Evolutionary conservation across 345 rosid species (phyloP).

Genomic region (Gossypium anomalum): DNA sequence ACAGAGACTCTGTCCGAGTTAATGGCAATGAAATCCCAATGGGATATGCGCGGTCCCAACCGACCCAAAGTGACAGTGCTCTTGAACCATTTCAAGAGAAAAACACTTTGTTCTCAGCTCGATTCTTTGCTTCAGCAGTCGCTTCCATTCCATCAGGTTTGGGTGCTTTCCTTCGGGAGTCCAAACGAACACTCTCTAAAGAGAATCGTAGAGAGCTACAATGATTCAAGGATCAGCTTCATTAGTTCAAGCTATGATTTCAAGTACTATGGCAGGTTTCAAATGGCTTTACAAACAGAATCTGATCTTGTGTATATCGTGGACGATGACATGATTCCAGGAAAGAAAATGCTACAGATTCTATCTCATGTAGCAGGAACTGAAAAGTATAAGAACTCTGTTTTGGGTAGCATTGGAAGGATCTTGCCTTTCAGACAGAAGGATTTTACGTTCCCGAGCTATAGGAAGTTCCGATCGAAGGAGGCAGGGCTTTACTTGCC

Average conservation of each 20-base stretch:
- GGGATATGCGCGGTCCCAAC: conserved; percentile 63
- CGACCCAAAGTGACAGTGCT: conserved; percentile 77
- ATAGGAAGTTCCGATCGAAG: conserved; percentile 80
- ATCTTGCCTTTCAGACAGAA: conserved; percentile 88
- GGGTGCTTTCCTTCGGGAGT: conserved; percentile 88
- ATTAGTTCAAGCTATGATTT: conserved; percentile 87
- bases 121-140: conserved; percentile 85
- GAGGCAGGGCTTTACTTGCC: conserved; percentile 97
- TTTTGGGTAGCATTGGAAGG: conserved; percentile 90
- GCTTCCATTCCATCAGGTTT: conserved; percentile 84
- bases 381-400: conserved; percentile 83
- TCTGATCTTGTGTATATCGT: conserved; percentile 80
- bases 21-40: conserved; percentile 76
- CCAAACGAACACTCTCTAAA: conserved; percentile 69
- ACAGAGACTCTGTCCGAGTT: conserved; percentile 66
- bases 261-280: conserved; percentile 96
- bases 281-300: conserved; percentile 90
- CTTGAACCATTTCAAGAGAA: conserved; percentile 93
- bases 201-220: conserved; percentile 73
- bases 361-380: conserved; percentile 90
- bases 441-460: conserved; percentile 93
- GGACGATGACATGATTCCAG: conserved; percentile 97
- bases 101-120: conserved; percentile 87
- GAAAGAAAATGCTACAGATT: conserved; percentile 85
- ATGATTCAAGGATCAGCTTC: conserved; percentile 88